phyloP scores from a whole-genome alignment of 306 rosid species.

The Castanopsis chinensis region DNA sequence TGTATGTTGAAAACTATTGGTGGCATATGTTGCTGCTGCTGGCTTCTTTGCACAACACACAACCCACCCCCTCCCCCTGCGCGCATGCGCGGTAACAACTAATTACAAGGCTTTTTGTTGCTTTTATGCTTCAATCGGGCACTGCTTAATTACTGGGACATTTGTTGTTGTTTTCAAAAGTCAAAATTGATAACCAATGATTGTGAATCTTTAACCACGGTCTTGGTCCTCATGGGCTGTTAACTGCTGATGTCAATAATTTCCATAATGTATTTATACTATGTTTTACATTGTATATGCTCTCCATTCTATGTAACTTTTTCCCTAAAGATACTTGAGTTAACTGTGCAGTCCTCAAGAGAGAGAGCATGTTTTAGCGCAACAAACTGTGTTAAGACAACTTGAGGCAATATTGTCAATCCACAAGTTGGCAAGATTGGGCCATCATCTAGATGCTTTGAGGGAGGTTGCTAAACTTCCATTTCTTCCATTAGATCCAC shows the following conservation, averaged over 20 bases:
- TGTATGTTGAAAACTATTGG: background rate
- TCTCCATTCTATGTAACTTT: background rate
- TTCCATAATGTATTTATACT: background rate
- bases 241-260: background rate
- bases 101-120: background rate
- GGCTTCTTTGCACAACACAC: background rate
- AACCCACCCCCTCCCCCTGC: too few species aligned
- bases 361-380: conserved; percentile 77
- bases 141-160: background rate
- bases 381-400: conserved; percentile 87
- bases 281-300: conserved; percentile 2
- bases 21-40: background rate
- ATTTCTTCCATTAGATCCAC: conserved; percentile 90
- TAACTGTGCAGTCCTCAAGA: conserved; percentile 73
- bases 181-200: background rate
- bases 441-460: conserved; percentile 68
- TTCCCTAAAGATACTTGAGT: conserved; percentile 16
- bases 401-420: conserved; percentile 84
- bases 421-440: conserved; percentile 82
- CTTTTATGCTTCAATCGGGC: background rate
- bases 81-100: background rate
- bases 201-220: background rate
- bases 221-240: background rate
- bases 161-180: background rate
- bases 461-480: conserved; percentile 93